Evolutionary conservation across 257 asterid genomes (phyloP), one percentile per base, ranked within the genome.

Genomic region (Forsythia suspensa): DNA sequence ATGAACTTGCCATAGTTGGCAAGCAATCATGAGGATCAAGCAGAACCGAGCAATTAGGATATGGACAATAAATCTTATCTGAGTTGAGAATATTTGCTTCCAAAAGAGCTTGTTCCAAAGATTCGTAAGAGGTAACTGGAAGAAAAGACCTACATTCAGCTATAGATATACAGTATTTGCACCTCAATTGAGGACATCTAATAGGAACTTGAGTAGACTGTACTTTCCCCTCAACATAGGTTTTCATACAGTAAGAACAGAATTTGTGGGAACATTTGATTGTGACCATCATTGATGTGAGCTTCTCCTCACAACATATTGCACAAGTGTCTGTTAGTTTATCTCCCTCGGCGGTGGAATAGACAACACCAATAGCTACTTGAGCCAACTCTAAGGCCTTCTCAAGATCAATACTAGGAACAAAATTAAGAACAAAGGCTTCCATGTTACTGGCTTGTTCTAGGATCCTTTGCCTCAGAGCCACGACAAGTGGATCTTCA

Each of bases 161-260:
- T 4, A 89, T 77, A 5, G 97, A 91, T 52, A 96, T 84, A 72
- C 85, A 87, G 72, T 91, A 89, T 76, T 88, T 94, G 95, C 99
- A 96, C 76, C 85, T 85, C 29, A 80, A 83, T 34, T 91, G 92
- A 42, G 97, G 99, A 87, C 99, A 96, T 83, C 87, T 84, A 79
- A 91, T 82, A 34, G 97, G 97, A 69, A 94, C 89, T 74, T 84
- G 90, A 51, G 81, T n/a, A 18, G 88, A 88, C 41, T 83, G 83
- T 55, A 94, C 10, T 83, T 94, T 94, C 37, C 87, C 95, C 86
- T 94, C 97, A 0, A 91, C 98, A 41, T 94, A 91, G 16, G 91
- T 85, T 89, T 83, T 96, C 98, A 94, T 84, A 81, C 99, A 96
- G 76, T 84, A 91, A 48, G 99, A 91, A 77, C 99, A 96, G 82